phyloP scores from a whole-genome alignment of 1,284 basidiomycete genomes.

The Megacollybia platyphylla region DNA sequence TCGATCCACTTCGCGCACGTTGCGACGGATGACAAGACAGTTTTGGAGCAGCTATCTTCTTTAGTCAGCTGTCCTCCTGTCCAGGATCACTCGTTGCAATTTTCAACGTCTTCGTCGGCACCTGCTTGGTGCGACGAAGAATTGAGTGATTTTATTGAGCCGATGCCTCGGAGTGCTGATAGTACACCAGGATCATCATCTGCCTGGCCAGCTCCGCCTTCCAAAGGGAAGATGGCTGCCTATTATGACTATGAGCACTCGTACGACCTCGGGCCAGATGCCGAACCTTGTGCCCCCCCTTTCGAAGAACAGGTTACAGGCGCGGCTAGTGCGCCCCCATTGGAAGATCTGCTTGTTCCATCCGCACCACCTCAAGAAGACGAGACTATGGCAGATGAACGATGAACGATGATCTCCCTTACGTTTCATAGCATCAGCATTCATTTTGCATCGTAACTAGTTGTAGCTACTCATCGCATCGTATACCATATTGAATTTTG shows the following conservation, averaged over 20 bases:
- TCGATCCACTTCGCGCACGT: slow-evolving; percentile 39
- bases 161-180: background rate
- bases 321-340: slow-evolving; percentile 14
- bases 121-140: slow-evolving; percentile 32
- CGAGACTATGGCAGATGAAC: no score
- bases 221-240: slow-evolving; percentile 26
- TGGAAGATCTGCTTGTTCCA: slow-evolving; percentile 4
- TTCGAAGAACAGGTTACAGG: slow-evolving; percentile 20
- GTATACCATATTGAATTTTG: background rate
- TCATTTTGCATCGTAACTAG: no score
- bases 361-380: background rate
- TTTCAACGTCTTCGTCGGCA: slow-evolving; percentile 17
- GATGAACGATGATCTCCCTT: no score
- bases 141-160: slow-evolving; percentile 16
- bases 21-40: slow-evolving; percentile 61
- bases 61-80: slow-evolving; percentile 43
- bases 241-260: slow-evolving; percentile 24
- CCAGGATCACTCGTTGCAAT: background rate
- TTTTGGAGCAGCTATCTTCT: slow-evolving; percentile 43
- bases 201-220: slow-evolving; percentile 15
- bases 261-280: slow-evolving; percentile 16
- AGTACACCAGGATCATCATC: slow-evolving; percentile 2
- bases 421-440: no score
- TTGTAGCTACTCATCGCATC: no score
- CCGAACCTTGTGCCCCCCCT: slow-evolving; percentile 29